phyloP scores from a whole-genome alignment of 768 basidiomycete genomes.

The Tubosaeta brunneosetosa region DNA sequence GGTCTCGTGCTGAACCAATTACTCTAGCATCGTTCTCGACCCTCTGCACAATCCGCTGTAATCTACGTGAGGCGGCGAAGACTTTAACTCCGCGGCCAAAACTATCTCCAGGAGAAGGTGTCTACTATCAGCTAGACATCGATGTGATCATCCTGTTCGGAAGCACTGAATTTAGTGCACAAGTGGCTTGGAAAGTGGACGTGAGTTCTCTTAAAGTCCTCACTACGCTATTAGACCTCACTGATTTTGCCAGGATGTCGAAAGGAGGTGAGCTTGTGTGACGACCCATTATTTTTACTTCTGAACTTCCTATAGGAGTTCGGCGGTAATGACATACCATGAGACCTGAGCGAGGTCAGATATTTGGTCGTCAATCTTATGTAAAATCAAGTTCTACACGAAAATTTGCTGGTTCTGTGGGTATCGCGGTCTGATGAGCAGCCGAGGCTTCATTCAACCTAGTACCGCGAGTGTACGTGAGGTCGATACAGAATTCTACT shows the following conservation, averaged over 20 bases:
- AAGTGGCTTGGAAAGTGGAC: constrained; percentile 1
- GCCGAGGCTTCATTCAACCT: too few species aligned
- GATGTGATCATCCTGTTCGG: constrained; percentile 15
- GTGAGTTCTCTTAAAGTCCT: background rate
- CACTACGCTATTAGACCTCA: background rate
- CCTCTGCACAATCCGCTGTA: constrained; percentile 6
- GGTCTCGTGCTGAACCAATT: background rate
- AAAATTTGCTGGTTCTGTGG: too few species aligned
- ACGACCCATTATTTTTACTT: too few species aligned
- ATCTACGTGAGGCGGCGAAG: constrained; percentile 4
- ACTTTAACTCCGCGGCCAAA: background rate
- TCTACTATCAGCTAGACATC: constrained; percentile 3
- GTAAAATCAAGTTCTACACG: too few species aligned
- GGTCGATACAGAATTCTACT: too few species aligned
- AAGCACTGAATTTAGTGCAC: constrained; percentile 23
- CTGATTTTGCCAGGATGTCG: background rate
- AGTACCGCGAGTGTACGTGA: too few species aligned
- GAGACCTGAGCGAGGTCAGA: too few species aligned
- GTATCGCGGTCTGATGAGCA: too few species aligned
- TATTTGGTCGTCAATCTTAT: too few species aligned
- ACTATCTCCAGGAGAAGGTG: background rate
- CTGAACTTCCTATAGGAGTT: too few species aligned
- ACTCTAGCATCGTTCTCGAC: constrained; percentile 8
- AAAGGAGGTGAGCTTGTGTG: background rate
- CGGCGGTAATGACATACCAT: too few species aligned